Evolutionary conservation across 352 stramenopile species (phyloP), one percentile per base, ranked within the genome.

Genomic region (Phytophthora lateralis): DNA sequence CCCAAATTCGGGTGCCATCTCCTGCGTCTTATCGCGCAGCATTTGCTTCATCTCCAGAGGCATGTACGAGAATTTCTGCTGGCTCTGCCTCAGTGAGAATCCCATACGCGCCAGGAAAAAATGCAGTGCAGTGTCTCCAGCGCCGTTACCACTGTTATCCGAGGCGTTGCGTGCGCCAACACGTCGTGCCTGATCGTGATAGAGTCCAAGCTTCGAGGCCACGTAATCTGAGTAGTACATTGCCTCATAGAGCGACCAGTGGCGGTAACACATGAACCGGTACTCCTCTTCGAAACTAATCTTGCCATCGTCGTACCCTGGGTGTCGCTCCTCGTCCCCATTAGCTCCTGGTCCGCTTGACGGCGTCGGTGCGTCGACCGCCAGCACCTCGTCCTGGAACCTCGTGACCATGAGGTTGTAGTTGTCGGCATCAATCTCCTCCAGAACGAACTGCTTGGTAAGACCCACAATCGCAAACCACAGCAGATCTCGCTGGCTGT

Each of bases 71-170:
- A 91, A 95, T 55, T 97, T 98, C 62, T 99, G 97, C 58, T 97
- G 83, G 66, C 93, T 98, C 67, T 98, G 84, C 26, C 96, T 88
- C 17, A 99, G 70, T 1, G 93, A 98, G 60, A 98, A 97, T 9
- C 97, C 97, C 96, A 99, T 99, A 54, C 98, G 98, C 4, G 97
- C 97, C 21, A 99, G 76, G 59, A 99, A 91, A 44, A 98, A 92
- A 59, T 97, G 83, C 21, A 98, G 69, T 11, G 78, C 74, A 7
- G 86, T 90, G 51, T 94, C 85, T 21, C 89, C 88, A 9, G 77
- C 60, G 1, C 63, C 63, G 6, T 62, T 72, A 9, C 55, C 67
- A 26, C 44, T 63, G 1, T 52, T 55, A 12, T 56, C 75, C 3
- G 71, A 61, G 0, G 81, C 77, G 68, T 75, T 87, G 71, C 75